phyloP scores from a whole-genome alignment of 306 rosid genomes.

The Fagus sylvatica region DNA sequence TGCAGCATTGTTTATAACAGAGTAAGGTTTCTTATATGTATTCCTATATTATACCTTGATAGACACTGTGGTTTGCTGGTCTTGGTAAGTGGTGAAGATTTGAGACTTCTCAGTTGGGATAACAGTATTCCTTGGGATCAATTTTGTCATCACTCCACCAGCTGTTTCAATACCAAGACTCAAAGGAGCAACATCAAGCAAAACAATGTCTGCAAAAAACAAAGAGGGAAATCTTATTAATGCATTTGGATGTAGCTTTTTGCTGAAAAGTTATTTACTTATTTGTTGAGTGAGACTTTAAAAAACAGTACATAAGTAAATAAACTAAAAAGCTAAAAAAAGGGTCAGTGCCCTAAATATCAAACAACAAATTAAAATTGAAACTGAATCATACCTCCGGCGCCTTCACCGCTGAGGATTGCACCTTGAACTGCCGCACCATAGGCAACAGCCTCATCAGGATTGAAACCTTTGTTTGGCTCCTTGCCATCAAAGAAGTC shows the following conservation, averaged over 20 bases:
- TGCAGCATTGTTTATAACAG: not conserved
- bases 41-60: constrained; percentile 32
- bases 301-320: too few relatives aligned
- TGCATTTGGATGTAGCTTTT: too few relatives aligned
- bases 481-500: constrained; percentile 65
- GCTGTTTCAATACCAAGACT: constrained; percentile 60
- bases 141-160: constrained; percentile 61
- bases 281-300: too few relatives aligned
- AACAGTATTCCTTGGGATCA: constrained; percentile 56
- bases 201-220: constrained; percentile 32
- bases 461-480: constrained; percentile 54
- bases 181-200: constrained; percentile 55
- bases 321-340: too few relatives aligned
- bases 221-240: not conserved
- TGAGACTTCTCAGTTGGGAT: constrained; percentile 59
- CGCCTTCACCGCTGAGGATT: constrained; percentile 52
- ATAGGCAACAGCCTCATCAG: constrained; percentile 61
- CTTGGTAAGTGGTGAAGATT: constrained; percentile 55
- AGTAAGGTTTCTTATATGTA: not conserved
- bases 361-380: not conserved
- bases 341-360: not conserved
- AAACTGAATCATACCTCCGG: constrained; percentile 24
- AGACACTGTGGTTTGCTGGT: constrained; percentile 51
- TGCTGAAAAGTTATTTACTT: too few relatives aligned
- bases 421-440: constrained; percentile 65